Base-by-base conservation (phyloP, 139 green algal species). In the Haematococcus lacustris region DNA sequence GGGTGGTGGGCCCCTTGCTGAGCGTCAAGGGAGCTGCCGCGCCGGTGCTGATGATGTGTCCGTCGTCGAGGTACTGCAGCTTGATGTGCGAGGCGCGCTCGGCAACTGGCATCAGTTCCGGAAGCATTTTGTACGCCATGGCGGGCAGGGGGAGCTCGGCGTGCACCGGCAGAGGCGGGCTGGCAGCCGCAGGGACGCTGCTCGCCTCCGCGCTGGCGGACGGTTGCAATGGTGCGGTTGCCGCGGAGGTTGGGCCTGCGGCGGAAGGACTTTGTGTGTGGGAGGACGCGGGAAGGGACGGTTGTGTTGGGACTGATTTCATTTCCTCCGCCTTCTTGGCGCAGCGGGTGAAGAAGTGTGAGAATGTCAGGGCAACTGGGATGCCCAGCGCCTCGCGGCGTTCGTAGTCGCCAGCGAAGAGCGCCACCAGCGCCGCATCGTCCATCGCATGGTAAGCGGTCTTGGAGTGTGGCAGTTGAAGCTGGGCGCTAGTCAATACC, bases 321-420 rank as follows among this genome's bases (percentile, higher is more conserved):
- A n/a, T n/a, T n/a, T n/a, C n/a, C n/a, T n/a, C n/a, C n/a, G n/a
- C n/a, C n/a, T n/a, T n/a, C n/a, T n/a, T 26, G 53, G 9, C 53
- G 21, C 53, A 32, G 39, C 51, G 59, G n/a, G 39, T 50, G 39
- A 50, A 67, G 37, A 66, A 85, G 47, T 77, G 33, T 3, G 53
- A 39, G 34, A 85, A 78, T 60, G 75, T 84, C 64, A 79, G 53
- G 33, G 65, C 73, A 2, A 75, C 51, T 0, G 75, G 69, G 28
- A 83, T 64, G 23, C 72, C 71, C 32, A 66, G 51, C 6, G 39
- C 71, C 4, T 38, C 40, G 23, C 41, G 66, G 28, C 39, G 60
- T 41, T 81, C 57, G 51, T 79, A 75, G 4, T 39, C 32, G 0
- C 64, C 82, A 33, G 82, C 82, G 63, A 71, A 84, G 13, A 76